A percentile compares a stretch with the other conserved stretches of the same genome.
Conservation (phyloP, 2,329 filamentous ascomycete species). For the Phyllosticta capitalensis region DNA sequence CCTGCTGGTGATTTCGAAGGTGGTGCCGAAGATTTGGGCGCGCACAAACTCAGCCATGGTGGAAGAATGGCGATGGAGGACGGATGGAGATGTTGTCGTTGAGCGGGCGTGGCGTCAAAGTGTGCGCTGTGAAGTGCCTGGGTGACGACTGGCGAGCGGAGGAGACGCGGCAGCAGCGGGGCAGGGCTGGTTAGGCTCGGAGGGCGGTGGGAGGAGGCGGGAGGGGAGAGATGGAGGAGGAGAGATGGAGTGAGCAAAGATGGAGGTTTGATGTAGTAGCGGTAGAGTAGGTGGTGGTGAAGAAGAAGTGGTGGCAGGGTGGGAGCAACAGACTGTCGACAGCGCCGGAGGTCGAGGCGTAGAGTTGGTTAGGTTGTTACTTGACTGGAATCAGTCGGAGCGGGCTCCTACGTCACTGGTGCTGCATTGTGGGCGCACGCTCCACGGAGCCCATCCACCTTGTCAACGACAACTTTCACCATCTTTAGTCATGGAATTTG, state of each 20-base stretch:
- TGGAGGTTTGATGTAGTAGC: background rate
- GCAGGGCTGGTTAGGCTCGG: background rate
- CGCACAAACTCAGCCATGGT: conserved; percentile 98
- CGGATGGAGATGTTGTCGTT: background rate
- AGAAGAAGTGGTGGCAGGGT: no score
- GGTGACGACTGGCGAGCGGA: background rate
- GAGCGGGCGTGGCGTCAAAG: background rate
- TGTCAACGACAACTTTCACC: no score
- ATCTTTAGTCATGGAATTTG: background rate
- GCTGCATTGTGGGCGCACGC: background rate
- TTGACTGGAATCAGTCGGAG: no score
- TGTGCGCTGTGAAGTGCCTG: background rate
- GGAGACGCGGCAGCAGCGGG: conserved; percentile 8
- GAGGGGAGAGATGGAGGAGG: background rate
- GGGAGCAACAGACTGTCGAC: no score
- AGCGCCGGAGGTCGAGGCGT: no score
- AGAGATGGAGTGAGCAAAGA: background rate
- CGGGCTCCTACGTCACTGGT: background rate
- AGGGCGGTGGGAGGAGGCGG: no score
- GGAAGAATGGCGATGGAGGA: conserved; percentile 17
- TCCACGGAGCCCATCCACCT: no score
- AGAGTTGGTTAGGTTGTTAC: no score
- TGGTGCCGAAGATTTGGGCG: conserved; percentile 98
- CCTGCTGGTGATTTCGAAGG: conserved; percentile 99
- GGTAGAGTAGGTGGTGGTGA: background rate